phyloP scores from a whole-genome alignment of 805 yeast species.

The Wickerhamiella azyma region DNA sequence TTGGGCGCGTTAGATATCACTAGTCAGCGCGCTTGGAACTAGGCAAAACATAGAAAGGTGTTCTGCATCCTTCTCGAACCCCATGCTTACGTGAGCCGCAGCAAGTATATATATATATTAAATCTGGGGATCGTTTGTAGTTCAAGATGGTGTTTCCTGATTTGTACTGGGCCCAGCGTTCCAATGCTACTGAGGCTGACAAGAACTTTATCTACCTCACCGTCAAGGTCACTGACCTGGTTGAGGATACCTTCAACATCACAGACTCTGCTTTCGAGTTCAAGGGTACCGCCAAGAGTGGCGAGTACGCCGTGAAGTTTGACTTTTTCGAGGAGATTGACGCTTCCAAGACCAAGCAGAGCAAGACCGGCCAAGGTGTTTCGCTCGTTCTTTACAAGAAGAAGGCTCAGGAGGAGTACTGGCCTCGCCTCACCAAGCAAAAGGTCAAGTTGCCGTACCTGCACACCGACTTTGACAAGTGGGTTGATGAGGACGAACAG shows the following conservation, averaged over 20 bases:
- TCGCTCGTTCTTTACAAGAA: conserved; percentile 58
- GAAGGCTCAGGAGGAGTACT: conserved; percentile 55
- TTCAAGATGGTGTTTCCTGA: conserved; percentile 24
- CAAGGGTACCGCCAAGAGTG: conserved; percentile 32
- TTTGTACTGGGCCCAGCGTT: conserved; percentile 96
- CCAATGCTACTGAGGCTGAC: conserved; percentile 52
- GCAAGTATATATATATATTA: neutral
- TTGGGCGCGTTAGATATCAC: too few species aligned
- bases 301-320: conserved; percentile 45
- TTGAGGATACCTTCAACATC: conserved; percentile 45
- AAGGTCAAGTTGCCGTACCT: conserved; percentile 66
- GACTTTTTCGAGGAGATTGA: conserved; percentile 71
- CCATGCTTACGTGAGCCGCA: conserved; percentile 5
- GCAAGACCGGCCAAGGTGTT: conserved; percentile 49
- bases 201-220: conserved; percentile 71
- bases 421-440: conserved; percentile 92
- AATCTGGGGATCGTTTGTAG: neutral
- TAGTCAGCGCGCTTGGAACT: neutral
- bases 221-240: conserved; percentile 57
- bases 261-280: conserved; percentile 43
- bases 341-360: conserved; percentile 44
- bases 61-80: conserved; percentile 3
- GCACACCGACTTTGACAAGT: conserved; percentile 89
- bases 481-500: conserved; percentile 99
- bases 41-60: too few species aligned